Percentiles rank a stretch among this genome's conserved stretches.
These are phyloP conservation scores for Dendryphion nanum DNA, from an alignment of 2,329 filamentous ascomycete genomes.

Conservation along the genomic window DNA sequence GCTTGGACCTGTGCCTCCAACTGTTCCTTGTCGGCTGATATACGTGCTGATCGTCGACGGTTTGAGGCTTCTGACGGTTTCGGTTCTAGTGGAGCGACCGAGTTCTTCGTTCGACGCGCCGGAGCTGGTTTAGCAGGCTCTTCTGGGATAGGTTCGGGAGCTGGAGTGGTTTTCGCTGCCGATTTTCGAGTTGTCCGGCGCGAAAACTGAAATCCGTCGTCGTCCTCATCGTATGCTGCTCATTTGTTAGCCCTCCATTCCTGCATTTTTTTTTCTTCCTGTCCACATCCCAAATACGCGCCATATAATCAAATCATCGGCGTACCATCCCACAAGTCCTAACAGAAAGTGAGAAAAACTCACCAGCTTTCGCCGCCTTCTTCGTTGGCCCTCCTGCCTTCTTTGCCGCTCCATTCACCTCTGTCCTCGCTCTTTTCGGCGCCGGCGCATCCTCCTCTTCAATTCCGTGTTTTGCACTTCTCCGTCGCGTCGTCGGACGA, in stretches of 20 bases:
- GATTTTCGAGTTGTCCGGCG: constrained; percentile 38
- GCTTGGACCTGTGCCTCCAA: constrained; percentile 24
- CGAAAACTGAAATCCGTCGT: constrained; percentile 50
- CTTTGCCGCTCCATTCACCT: constrained; percentile 30
- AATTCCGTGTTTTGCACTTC: constrained; percentile 46
- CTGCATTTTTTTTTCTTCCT: no score
- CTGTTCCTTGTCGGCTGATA: constrained; percentile 45
- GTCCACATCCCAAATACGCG: constrained; percentile 2
- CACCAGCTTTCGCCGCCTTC: constrained; percentile 37
- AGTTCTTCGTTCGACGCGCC: constrained; percentile 31
- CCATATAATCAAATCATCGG: background rate
- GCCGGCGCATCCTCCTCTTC: constrained; percentile 46
- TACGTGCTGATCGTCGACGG: constrained; percentile 45
- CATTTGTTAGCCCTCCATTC: constrained; percentile 8
- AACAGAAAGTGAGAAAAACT: constrained; percentile 8
- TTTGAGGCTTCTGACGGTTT: constrained; percentile 15
- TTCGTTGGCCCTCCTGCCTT: constrained; percentile 36
- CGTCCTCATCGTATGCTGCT: constrained; percentile 47
- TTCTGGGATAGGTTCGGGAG: constrained; percentile 26
- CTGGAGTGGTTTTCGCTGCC: constrained; percentile 36
- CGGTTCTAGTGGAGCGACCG: constrained; percentile 21
- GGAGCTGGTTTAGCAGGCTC: constrained; percentile 22
- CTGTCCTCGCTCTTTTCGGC: constrained; percentile 43
- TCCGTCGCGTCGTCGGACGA: constrained; percentile 43
- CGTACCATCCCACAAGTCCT: constrained; percentile 1